Evolutionary conservation across 129 eudicot species (phyloP), one percentile per base, ranked within the genome.

Genomic region (Lactuca sativa): DNA sequence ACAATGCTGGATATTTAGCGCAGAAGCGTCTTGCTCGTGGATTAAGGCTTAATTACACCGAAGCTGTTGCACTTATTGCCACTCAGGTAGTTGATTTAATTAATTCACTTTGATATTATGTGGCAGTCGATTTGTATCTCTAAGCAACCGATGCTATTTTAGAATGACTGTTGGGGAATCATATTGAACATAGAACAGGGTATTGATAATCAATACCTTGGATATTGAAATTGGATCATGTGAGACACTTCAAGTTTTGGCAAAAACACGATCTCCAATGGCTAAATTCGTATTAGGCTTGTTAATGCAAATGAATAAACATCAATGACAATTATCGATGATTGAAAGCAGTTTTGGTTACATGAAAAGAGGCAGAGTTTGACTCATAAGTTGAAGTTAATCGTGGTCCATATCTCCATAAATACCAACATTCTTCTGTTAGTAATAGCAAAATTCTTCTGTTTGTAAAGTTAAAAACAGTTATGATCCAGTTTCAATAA

Each of bases 1-100:
- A 93, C 71, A 85, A 87, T 71, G 95, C 97, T 56, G 97, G 97
- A 52, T 77, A 59, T 32, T 69, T 90, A 40, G 95, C 97, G 2
- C 95, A 90, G 74, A 90, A 90, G 72, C 97, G 95, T 58, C 88
- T 90, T 70, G 97, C 95, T 70, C 90, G 95, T 30, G 97, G 89
- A n/a, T 71, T 79, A 2, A 78, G 92, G 74, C 92, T 93, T 44
- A 93, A 89, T 83, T 68, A 87, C 77, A 52, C 90, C 13, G 98
- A 93, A 85, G 85, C 95, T 37, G 89, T 87, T 56, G 98, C 98
- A 31, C 95, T 93, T 47, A 89, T 93, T 14, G 98, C 98, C 4
- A 63, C 95, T 58, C 98, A 93, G 98, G 96, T 84, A 62, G 7
- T 30, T 7, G 9, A 18, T 56, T 5, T 10, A 37, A 18, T 7